Base-by-base conservation (phyloP, 2,329 filamentous ascomycete genomes). In the Coleophoma crateriformis region DNA sequence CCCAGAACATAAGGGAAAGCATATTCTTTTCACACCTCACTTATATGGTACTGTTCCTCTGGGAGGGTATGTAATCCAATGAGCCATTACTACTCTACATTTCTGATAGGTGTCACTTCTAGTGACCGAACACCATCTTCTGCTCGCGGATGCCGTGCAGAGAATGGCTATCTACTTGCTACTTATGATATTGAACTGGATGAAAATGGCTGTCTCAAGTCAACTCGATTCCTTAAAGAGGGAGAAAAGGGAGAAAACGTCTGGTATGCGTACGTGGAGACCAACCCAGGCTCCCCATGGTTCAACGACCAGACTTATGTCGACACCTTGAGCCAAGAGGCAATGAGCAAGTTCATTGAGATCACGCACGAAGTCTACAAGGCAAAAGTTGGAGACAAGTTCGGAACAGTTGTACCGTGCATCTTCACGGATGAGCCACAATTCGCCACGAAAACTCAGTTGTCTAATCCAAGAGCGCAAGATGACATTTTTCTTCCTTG, bases 351-450 rank as follows among this genome's bases (percentile, higher is more conserved):
- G 5, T 67, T 66, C 38, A 54, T 67, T 33, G 55, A 64, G 13
- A 60, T 54, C 19, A 65, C 63, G 2, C 61, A 67, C 50, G 61
- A 65, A 45, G 49, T 53, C 7, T 67, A 65, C 47, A 65, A 65
- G 49, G 45, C 51, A 7, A 58, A 57, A 35, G 47, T 65, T 7
- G 61, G 60, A 17, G 58, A 63, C 39, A 60, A 56, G 15, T 67
- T 67, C 40, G 64, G 63, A 1, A 54, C 53, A 1, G 54, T 51
- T 2, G 55, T 66, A 5, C 64, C 64, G 2, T 64, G 62, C 40
- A 66, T 65, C 14, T 66, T 64, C 19, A 66, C 62, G 4, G 64
- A 67, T 43, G 63, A 67, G 35, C 63, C 64, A 2, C 63, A 65
- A 48, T 65, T 66, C 19, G 57, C 63, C 4, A 60, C 54, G 4